Percentiles rank a stretch among this genome's conserved stretches.
phyloP scores from a whole-genome alignment of 352 stramenopile species.

The Elongisporangium undulatum region DNA sequence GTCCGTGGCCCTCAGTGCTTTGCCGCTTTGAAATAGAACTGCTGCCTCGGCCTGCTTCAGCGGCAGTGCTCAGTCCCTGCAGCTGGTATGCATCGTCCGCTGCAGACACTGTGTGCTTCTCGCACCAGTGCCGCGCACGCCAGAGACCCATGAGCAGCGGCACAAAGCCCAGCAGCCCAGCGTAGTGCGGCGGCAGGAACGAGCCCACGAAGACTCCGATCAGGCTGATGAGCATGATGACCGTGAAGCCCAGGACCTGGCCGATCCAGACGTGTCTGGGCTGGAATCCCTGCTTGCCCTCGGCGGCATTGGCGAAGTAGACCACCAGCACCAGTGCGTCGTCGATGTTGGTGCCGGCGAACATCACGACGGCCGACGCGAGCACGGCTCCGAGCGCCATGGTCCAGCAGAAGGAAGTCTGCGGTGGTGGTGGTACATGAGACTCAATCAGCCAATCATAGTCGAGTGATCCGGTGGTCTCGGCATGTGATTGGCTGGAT shows the following conservation, averaged over 20 bases:
- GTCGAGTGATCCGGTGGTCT: no score
- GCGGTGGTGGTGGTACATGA: no score
- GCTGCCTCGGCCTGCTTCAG: not conserved
- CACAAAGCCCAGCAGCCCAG: slow-evolving; percentile 4
- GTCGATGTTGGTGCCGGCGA: slow-evolving; percentile 16
- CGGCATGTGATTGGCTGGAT: no score
- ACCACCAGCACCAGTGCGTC: slow-evolving; percentile 13
- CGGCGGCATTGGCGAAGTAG: slow-evolving; percentile 13
- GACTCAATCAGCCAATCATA: no score
- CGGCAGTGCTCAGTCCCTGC: not conserved
- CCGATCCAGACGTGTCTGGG: slow-evolving; percentile 75
- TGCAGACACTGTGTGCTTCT: not conserved
- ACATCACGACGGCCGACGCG: slow-evolving; percentile 9
- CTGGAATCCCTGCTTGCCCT: slow-evolving; percentile 55
- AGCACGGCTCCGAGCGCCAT: slow-evolving; percentile 12
- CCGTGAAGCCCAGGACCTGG: slow-evolving; percentile 75
- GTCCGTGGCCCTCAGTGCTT: not conserved
- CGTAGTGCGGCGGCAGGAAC: slow-evolving; percentile 6
- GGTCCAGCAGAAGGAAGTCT: slow-evolving; percentile 36
- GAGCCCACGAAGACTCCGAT: slow-evolving; percentile 4
- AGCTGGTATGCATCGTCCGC: not conserved
- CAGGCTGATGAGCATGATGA: slow-evolving; percentile 68
- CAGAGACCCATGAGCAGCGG: slow-evolving; percentile 7
- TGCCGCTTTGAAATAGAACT: not conserved
- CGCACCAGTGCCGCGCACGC: slow-evolving; percentile 4